Percentiles rank a stretch among this genome's conserved stretches.
phyloP scores from a whole-genome alignment of 2,329 filamentous ascomycete species.

The Trichoderma semiorbis region DNA sequence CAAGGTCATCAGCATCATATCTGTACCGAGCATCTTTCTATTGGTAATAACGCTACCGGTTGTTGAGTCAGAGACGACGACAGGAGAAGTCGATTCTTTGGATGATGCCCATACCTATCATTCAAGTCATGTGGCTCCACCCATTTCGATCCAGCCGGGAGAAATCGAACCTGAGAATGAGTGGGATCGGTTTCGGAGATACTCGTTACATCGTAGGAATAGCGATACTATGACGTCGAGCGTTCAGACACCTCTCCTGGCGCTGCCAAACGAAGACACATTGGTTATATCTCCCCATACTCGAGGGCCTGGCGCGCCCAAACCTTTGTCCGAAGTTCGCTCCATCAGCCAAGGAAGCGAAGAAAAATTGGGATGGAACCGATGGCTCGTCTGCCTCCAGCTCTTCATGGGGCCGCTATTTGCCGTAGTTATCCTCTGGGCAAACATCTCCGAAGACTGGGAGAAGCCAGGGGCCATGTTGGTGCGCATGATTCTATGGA shows the following conservation, averaged over 20 bases:
- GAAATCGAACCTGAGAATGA: slow-evolving; percentile 47
- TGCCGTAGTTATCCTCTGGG: slow-evolving; percentile 72
- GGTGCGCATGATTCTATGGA: slow-evolving; percentile 55
- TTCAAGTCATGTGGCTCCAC: slow-evolving; percentile 29
- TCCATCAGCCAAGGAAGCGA: slow-evolving; percentile 34
- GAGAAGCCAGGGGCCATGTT: slow-evolving; percentile 51
- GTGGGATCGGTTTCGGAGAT: slow-evolving; percentile 57
- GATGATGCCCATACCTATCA: slow-evolving; percentile 29
- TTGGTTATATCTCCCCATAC: slow-evolving; percentile 16
- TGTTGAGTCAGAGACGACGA: slow-evolving; percentile 66
- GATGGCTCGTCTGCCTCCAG: slow-evolving; percentile 85
- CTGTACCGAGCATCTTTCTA: slow-evolving; percentile 85
- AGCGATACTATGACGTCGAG: slow-evolving; percentile 22
- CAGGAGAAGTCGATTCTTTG: slow-evolving; percentile 37
- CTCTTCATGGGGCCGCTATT: slow-evolving; percentile 85
- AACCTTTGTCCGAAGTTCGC: slow-evolving; percentile 33
- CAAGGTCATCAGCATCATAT: slow-evolving; percentile 74
- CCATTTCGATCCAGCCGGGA: slow-evolving; percentile 35
- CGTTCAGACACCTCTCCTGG: slow-evolving; percentile 20
- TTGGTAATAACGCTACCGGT: slow-evolving; percentile 89
- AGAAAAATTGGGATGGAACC: slow-evolving; percentile 68
- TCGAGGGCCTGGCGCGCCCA: slow-evolving; percentile 19
- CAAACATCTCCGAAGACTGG: slow-evolving; percentile 58
- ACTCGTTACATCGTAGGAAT: slow-evolving; percentile 35
- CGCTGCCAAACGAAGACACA: slow-evolving; percentile 25